Conservation (phyloP, 2,329 filamentous ascomycete genomes). For the Trichoderma atroviride region DNA sequence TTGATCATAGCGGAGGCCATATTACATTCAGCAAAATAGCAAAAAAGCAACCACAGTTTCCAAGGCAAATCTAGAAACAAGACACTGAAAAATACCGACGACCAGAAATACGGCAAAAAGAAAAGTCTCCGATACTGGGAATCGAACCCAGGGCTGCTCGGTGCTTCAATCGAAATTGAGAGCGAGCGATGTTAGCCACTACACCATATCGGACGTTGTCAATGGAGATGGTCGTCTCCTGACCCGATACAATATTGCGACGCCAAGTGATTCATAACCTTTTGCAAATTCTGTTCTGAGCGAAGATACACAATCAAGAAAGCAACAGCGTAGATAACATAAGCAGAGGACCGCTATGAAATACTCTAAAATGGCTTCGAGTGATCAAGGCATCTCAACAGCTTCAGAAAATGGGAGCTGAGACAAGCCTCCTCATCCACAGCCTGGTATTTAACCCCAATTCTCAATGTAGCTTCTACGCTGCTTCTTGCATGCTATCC, state of each 20-base stretch:
- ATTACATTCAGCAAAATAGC: neutral
- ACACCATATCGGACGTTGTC: constrained; percentile 40
- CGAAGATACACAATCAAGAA: neutral
- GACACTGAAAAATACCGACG: neutral
- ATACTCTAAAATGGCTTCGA: neutral
- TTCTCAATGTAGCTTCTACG: too few relatives aligned
- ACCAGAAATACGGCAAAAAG: neutral
- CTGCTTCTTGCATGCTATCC: too few relatives aligned
- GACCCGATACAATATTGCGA: neutral
- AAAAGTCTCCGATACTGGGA: constrained; percentile 39
- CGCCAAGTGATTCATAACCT: neutral
- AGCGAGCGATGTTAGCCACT: constrained; percentile 44
- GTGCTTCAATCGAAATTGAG: constrained; percentile 33
- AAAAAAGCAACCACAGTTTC: neutral
- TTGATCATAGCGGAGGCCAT: neutral
- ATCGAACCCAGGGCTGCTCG: constrained; percentile 44
- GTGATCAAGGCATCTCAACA: neutral
- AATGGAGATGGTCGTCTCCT: neutral
- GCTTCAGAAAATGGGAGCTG: too few relatives aligned
- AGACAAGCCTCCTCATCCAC: neutral
- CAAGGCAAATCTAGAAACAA: neutral
- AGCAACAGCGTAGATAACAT: neutral
- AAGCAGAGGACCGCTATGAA: neutral
- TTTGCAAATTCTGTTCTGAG: neutral
- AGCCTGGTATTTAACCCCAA: too few relatives aligned